Base-by-base conservation (phyloP, 208 protist species). In the Acanthamoeba royreba region DNA sequence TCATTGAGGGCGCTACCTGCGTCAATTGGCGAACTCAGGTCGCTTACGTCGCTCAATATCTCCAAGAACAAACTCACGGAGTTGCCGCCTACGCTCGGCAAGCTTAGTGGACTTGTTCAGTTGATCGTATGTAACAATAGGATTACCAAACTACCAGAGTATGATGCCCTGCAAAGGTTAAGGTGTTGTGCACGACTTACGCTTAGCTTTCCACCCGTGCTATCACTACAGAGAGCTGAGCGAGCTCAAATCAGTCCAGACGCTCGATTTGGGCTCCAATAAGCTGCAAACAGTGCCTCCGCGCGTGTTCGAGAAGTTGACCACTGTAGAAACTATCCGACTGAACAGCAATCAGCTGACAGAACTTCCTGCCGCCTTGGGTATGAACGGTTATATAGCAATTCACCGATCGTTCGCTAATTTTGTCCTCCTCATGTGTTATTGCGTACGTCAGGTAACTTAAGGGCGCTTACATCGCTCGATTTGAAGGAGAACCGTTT, bases 111-210 rank as follows among this genome's bases (percentile, higher is more conserved):
- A n/a, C 49, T 90, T 9, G 83, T 90, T 25, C 49, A 90, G 52
- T 28, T 90, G 3, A 69, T 90, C 52, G 83, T 49, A 25, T 66
- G 52, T 66, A 43, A 69, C 83, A 90, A 90, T 66, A 90, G 42
- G 43, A 90, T 90, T 35, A 33, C 83, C 9, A 13, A 22, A 11
- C 33, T 90, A 49, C 83, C 83, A 22, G 38, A 47, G 83, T 69
- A 69, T 25, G 8, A n/a, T n/a, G n/a, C n/a, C n/a, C n/a, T n/a
- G n/a, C n/a, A n/a, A n/a, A n/a, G n/a, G n/a, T n/a, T n/a, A n/a
- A n/a, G n/a, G n/a, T n/a, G n/a, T n/a, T n/a, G n/a, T n/a, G n/a
- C n/a, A n/a, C n/a, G n/a, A n/a, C n/a, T n/a, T n/a, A n/a, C n/a
- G n/a, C n/a, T n/a, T n/a, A n/a, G n/a, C n/a, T n/a, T n/a, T n/a